Base-by-base conservation (phyloP, 192 early-diverging fungal species). In the Backusella sp. region DNA sequence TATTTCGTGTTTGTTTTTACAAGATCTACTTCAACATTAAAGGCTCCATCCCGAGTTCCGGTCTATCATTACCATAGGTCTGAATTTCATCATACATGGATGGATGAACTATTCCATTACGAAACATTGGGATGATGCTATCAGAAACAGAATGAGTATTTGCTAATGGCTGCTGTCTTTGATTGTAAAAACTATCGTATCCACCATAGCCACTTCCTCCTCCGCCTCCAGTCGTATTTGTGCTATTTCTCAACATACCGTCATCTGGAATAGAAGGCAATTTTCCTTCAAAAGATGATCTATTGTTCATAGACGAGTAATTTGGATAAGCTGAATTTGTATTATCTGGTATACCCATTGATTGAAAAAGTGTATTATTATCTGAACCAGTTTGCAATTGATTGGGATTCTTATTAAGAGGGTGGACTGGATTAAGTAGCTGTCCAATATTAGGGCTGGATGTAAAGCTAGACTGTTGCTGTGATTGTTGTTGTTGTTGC, bases 371-470 rank as follows among this genome's bases (percentile, higher is more conserved):
- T 34, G 44, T 28, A 23, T 17, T 23, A 4, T 49, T 71, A 28
- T 71, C 42, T 19, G 42, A 30, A 12, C 42, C 17, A 11, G 44
- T 46, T 44, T 67, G 62, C 21, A 67, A 21, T 46, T 7, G 36
- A 23, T 36, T 37, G 23, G 36, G 36, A 59, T 77, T 41, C 26
- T 62, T 62, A 62, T 62, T 62, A 62, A 77, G 65, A 26, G 76
- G 76, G 26, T 77, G 72, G 23, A 79, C 66, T 52, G 77, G 77
- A 79, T 79, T 79, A n/a, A 79, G 44, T 44, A 79, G 32, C 12
- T 79, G 77, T 41, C 77, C 77, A 14, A 79, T 73, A 28, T 79
- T 68, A 7, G 77, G 77, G 56, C 73, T 79, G 26, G 77, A 68
- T 17, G 77, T 39, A 44, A 66, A 78, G 35, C 62, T 11, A 23